Base-by-base conservation (phyloP, 805 yeast species). In the Huiozyma sinensis region DNA sequence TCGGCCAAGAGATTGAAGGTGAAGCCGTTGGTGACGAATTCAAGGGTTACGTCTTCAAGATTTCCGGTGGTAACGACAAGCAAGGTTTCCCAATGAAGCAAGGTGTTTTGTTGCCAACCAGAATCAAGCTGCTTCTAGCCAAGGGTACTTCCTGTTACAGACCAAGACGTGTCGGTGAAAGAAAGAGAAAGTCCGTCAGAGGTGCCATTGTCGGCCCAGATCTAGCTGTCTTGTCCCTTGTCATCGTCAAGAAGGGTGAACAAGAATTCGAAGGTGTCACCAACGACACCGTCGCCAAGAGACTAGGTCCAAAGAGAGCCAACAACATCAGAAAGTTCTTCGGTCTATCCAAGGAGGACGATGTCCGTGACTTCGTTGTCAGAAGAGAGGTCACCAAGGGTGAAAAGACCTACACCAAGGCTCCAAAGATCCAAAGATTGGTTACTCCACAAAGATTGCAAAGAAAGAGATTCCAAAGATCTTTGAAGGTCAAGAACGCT, bases 1-100 rank as follows among this genome's bases (percentile, higher is more conserved):
- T 92, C 82, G 98, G 98, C 68, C 97, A 88, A 77, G 98, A 92
- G 77, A 95, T 92, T 69, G 95, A 88, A 69, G 98, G 97, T 75
- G 98, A 92, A 73, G 73, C 87, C 56, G 84, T 92, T 65, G 95
- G 95, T 68, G 97, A 92, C 67, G 98, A 94, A 77, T 87, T 90
- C 90, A 90, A 88, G 76, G 98, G 98, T 68, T 92, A 92, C 88
- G 73, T 87, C 69, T 89, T 92, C 85, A 94, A 83, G 80, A 89
- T 92, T 73, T 75, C 97, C 65, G 98, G 98, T 71, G 98, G 98
- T 83, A 92, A 92, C 84, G 98, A 92, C 79, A 92, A 92, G 79
- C 98, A 92, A 80, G 98, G 98, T 79, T 92, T 92, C 96, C 97
- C 98, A 77, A 92, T 94, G 98, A 92, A 89, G 77, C 98, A 94